These are phyloP conservation scores for Eimeria nieschulzi DNA, from an alignment of 169 alveolate species.

Conservation along the genomic window DNA sequence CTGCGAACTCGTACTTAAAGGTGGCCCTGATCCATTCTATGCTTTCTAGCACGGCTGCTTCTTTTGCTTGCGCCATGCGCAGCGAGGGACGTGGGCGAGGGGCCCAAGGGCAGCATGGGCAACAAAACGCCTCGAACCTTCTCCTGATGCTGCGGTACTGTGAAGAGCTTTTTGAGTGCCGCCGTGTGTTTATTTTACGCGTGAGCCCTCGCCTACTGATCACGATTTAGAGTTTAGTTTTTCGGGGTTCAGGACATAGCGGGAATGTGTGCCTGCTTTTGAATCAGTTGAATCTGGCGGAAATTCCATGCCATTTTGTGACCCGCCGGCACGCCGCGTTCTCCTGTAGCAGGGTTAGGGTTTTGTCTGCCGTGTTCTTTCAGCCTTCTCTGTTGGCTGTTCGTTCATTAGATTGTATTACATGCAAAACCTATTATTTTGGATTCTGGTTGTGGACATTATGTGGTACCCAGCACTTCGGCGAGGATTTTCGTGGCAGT, in stretches of 20 bases:
- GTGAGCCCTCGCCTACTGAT: not conserved
- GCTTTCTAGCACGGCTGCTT: not conserved
- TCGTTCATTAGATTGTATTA: not conserved
- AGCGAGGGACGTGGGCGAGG: not conserved
- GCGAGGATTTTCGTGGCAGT: conserved; percentile 59
- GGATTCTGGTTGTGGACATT: not conserved
- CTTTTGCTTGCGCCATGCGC: not conserved
- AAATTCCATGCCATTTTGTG: too few relatives aligned
- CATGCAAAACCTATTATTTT: not conserved
- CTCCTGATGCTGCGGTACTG: conserved; percentile 60
- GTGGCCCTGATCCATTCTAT: not conserved
- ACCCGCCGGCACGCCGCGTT: too few relatives aligned
- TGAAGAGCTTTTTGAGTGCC: conserved; percentile 56
- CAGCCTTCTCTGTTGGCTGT: not conserved
- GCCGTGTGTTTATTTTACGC: conserved; percentile 39
- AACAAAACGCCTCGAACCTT: conserved; percentile 34
- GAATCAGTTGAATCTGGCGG: too few relatives aligned
- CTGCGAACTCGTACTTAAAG: not conserved
- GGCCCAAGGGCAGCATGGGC: not conserved
- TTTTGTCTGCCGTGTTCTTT: not conserved
- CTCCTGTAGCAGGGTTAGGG: not conserved
- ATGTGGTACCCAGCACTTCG: conserved; percentile 57
- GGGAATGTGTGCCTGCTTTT: too few relatives aligned
- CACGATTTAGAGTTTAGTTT: too few relatives aligned
- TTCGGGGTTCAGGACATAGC: too few relatives aligned